phyloP scores from a whole-genome alignment of 1,284 basidiomycete genomes.

The Sphagnurus paluster region DNA sequence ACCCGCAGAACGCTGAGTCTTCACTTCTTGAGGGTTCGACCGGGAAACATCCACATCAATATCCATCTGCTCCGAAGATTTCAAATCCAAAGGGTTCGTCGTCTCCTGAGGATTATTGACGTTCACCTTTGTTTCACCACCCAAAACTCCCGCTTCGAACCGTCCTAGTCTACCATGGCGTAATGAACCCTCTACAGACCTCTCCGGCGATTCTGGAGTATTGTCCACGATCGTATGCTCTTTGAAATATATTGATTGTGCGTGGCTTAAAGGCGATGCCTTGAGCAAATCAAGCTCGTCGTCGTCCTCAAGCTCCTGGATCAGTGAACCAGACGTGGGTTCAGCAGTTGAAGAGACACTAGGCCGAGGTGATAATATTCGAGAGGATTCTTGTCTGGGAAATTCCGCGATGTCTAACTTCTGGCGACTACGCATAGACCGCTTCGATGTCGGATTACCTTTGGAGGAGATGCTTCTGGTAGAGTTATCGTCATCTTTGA shows the following conservation, averaged over 20 bases:
- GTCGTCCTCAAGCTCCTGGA: conserved; percentile 24
- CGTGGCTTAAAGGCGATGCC: conserved; percentile 13
- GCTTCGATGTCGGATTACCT: neutral
- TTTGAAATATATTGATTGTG: neutral
- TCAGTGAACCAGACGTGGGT: too few species aligned
- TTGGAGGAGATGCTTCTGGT: neutral
- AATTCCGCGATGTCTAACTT: neutral
- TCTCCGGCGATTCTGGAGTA: neutral
- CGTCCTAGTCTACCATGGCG: too few species aligned
- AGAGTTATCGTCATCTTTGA: neutral
- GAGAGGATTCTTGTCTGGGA: neutral
- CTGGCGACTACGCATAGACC: conserved; percentile 1
- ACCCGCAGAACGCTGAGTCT: too few species aligned
- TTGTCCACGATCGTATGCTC: neutral
- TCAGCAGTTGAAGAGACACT: too few species aligned
- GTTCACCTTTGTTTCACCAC: too few species aligned
- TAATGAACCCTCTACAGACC: too few species aligned
- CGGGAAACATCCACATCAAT: neutral
- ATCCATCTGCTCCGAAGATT: neutral
- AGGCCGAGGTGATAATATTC: neutral
- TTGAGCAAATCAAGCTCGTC: conserved; percentile 32
- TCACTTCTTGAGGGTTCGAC: neutral
- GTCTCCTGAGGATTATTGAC: too few species aligned
- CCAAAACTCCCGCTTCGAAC: too few species aligned
- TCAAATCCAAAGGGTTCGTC: too few species aligned